Conservation (phyloP, 2,329 filamentous ascomycete species). For the Neonectria coccinea region DNA sequence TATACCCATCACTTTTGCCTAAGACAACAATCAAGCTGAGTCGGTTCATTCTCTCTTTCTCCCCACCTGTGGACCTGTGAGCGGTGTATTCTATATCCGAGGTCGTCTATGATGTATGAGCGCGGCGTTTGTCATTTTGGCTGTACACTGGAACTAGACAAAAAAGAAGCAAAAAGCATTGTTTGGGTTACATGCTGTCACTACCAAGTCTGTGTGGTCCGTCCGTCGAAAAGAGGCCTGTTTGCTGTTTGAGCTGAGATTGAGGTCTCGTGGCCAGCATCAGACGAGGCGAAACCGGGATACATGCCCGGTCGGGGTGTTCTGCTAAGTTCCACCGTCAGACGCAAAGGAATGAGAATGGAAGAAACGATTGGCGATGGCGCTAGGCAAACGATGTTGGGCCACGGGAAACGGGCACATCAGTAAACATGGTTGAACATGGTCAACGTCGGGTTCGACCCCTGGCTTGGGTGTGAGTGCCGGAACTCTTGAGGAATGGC, state of each 20-base stretch:
- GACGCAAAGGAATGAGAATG: neutral
- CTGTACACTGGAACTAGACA: conserved; percentile 47
- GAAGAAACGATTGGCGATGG: neutral
- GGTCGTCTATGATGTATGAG: conserved; percentile 50
- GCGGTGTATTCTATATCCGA: conserved; percentile 33
- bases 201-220: conserved; percentile 28
- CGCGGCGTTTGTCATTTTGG: conserved; percentile 52
- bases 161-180: conserved; percentile 41
- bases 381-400: neutral
- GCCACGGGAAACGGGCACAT: neutral
- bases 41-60: conserved; percentile 29
- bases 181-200: conserved; percentile 36
- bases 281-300: neutral
- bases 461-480: neutral
- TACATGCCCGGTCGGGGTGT: neutral
- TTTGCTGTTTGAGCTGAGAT: neutral
- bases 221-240: conserved; percentile 22
- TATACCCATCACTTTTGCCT: conserved; percentile 44
- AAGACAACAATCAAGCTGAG: conserved; percentile 42
- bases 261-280: neutral
- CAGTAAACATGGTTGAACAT: neutral
- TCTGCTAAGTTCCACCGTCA: neutral
- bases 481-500: neutral
- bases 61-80: conserved; percentile 29
- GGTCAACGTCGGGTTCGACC: neutral